phyloP scores from a whole-genome alignment of 768 basidiomycete genomes.

The Trametes cinnabarina region DNA sequence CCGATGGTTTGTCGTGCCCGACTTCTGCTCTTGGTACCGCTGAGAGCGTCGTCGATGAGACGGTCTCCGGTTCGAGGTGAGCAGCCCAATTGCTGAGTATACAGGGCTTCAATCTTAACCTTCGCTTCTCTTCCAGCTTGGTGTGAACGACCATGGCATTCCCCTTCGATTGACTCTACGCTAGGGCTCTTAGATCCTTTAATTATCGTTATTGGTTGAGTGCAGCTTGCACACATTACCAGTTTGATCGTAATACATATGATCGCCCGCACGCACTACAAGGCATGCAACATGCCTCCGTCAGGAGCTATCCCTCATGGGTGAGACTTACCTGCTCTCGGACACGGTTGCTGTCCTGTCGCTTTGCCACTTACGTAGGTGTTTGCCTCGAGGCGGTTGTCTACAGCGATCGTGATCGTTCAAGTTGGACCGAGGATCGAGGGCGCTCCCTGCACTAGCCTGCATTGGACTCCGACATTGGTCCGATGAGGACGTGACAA shows the following conservation, averaged over 20 bases:
- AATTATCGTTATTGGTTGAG: slow-evolving; percentile 17
- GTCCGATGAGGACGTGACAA: background rate
- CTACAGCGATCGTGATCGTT: background rate
- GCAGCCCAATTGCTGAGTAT: background rate
- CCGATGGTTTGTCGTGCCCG: slow-evolving; percentile 1
- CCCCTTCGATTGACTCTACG: slow-evolving; percentile 16
- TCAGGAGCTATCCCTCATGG: background rate
- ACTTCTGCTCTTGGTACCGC: background rate
- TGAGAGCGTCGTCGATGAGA: slow-evolving; percentile 5
- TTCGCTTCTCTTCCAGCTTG: too few species aligned
- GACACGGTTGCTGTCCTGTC: background rate
- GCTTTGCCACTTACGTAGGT: background rate
- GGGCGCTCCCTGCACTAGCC: background rate
- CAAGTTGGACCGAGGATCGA: background rate
- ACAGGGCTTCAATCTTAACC: too few species aligned
- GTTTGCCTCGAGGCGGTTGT: background rate
- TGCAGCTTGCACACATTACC: slow-evolving; percentile 9
- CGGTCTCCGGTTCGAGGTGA: slow-evolving; percentile 12
- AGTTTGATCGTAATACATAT: slow-evolving; percentile 15
- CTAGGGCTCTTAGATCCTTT: slow-evolving; percentile 8
- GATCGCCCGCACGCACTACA: slow-evolving; percentile 9
- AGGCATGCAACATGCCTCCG: background rate
- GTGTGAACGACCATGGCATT: background rate
- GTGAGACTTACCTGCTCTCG: background rate
- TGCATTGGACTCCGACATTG: background rate